These are phyloP conservation scores for Saccharomycopsis sp. DNA, from an alignment of 805 yeast genomes.

Conservation along the genomic window DNA sequence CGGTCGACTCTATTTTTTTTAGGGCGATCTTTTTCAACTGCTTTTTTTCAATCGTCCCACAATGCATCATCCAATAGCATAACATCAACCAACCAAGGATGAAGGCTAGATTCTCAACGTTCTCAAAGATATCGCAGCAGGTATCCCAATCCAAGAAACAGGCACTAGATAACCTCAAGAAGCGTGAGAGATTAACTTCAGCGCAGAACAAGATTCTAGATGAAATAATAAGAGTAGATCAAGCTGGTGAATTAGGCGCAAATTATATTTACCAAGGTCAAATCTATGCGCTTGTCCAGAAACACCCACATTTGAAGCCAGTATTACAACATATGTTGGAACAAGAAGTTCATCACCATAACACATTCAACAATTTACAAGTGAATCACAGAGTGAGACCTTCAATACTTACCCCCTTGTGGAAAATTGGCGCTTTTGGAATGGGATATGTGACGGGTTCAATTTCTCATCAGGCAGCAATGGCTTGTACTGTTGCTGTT, in stretches of 20 bases:
- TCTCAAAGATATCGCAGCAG: slow-evolving; percentile 7
- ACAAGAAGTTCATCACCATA: slow-evolving; percentile 87
- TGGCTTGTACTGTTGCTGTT: slow-evolving; percentile 99
- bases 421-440: slow-evolving; percentile 87
- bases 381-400: slow-evolving; percentile 79
- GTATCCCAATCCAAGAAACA: neutral
- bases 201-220: slow-evolving; percentile 70
- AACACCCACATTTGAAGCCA: slow-evolving; percentile 70
- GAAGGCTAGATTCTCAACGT: slow-evolving; percentile 4
- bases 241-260: slow-evolving; percentile 97
- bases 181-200: slow-evolving; percentile 27
- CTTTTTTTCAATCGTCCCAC: no score
- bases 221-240: slow-evolving; percentile 82
- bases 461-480: slow-evolving; percentile 90
- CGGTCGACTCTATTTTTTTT: no score
- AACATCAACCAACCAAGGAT: no score
- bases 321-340: slow-evolving; percentile 95
- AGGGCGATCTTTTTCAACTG: no score
- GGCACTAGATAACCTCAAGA: neutral
- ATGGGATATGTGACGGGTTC: slow-evolving; percentile 85
- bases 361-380: slow-evolving; percentile 76
- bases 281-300: slow-evolving; percentile 61
- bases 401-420: slow-evolving; percentile 80
- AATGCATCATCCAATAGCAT: no score
- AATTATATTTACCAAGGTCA: slow-evolving; percentile 91